Conservation (phyloP, 1,284 basidiomycete genomes). For the Rhodotorula mucilaginosa region DNA sequence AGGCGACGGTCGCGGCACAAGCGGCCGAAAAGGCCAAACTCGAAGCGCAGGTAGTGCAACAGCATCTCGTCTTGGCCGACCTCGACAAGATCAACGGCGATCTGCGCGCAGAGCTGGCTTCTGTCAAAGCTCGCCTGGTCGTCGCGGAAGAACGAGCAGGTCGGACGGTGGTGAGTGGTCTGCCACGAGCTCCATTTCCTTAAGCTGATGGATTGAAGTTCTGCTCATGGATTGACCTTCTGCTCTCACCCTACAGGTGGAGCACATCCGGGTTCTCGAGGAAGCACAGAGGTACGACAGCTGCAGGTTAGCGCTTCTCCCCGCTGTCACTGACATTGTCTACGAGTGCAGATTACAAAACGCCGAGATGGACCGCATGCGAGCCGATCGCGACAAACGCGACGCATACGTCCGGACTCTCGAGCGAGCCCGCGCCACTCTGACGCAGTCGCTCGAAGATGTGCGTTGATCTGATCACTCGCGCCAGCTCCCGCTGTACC, state of each 20-base stretch:
- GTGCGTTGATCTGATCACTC: slow-evolving; percentile 4
- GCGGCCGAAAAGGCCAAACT: slow-evolving; percentile 47
- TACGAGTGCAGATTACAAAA: slow-evolving; percentile 27
- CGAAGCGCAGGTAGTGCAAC: slow-evolving; percentile 70
- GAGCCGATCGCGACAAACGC: slow-evolving; percentile 32
- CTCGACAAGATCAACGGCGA: slow-evolving; percentile 54
- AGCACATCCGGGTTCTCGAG: slow-evolving; percentile 83
- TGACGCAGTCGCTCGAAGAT: slow-evolving; percentile 37
- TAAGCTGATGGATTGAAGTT: slow-evolving; percentile 24
- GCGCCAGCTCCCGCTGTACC: too few species aligned
- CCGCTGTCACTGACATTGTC: not conserved
- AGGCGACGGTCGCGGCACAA: slow-evolving; percentile 20
- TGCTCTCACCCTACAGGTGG: slow-evolving; percentile 79
- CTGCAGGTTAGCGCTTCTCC: not conserved
- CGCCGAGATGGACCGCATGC: slow-evolving; percentile 35
- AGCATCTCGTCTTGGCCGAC: slow-evolving; percentile 73
- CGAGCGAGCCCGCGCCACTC: slow-evolving; percentile 23
- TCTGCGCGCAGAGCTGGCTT: slow-evolving; percentile 41
- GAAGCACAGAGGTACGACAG: slow-evolving; percentile 44
- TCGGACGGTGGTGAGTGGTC: slow-evolving; percentile 33
- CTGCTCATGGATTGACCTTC: slow-evolving; percentile 46
- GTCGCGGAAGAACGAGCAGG: slow-evolving; percentile 38
- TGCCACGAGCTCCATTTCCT: slow-evolving; percentile 18
- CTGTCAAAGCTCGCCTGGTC: slow-evolving; percentile 34
- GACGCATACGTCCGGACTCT: slow-evolving; percentile 37